Evolutionary conservation across 2,329 filamentous ascomycete species (phyloP), one percentile per base, ranked within the genome.

Genomic region (Cladosporium sp.): DNA sequence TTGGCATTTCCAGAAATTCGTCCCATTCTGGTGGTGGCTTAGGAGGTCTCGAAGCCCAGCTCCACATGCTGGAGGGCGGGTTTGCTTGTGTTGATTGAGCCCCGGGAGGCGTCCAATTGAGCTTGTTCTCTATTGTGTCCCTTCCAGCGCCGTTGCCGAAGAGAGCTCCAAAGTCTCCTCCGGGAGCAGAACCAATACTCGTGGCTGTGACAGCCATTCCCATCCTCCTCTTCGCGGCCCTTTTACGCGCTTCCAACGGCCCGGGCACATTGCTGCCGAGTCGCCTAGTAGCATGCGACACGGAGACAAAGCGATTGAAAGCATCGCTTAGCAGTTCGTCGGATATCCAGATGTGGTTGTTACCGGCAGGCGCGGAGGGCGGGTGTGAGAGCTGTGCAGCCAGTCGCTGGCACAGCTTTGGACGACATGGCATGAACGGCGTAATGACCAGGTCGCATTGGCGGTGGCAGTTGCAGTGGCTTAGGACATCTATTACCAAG

Each of bases 251-350:
- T 71, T 87, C 84, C 73, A 86, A 73, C 66, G 84, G 84, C 2
- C 84, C 84, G 10, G 84, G 84, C 3, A 84, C 80, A 62, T 78
- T 77, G 74, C 83, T 85, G 63, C 81, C 83, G 78, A 48, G 40
- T 2, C 51, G 45, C 28, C 39, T 75, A 59, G 78, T 75, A 39
- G 71, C 67, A 61, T 73, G 74, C 58, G 71, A 71, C 59, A 75
- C 77, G 44, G 75, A 78, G 54, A 75, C 72, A 70, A 83, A 84
- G 22, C 77, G 76, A 60, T 71, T 63, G 62, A 84, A 82, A 2
- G 79, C 78, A 53, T 73, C 70, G 22, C 73, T 70, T 13, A 88
- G 76, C 22, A 81, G 63, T 45, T 81, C 75, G 64, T 88, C 85
- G 28, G 80, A 78, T 61, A 87, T 78, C 83, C 84, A 87, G 63